Evolutionary conservation across 2,329 filamentous ascomycete species (phyloP).

Genomic region (Colletotrichum sp.): DNA sequence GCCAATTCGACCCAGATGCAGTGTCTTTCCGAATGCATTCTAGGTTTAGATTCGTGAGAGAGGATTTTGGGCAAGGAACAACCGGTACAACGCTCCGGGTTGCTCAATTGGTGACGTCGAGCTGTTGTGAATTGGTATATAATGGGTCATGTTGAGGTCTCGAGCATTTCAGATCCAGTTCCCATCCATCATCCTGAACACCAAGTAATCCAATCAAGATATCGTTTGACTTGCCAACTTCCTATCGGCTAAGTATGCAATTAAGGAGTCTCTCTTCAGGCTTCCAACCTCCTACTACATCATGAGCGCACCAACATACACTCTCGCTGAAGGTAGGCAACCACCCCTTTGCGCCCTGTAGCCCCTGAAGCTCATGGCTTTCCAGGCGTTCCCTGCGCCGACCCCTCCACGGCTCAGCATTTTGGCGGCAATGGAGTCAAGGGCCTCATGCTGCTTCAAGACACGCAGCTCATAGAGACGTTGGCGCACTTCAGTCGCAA

Average conservation of each 20-base stretch:
- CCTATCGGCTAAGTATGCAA: no score
- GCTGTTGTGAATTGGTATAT: no score
- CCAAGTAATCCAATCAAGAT: no score
- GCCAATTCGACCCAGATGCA: neutral
- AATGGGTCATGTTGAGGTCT: no score
- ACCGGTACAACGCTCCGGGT: no score
- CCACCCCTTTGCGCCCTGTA: neutral
- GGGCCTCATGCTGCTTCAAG: slow-evolving; percentile 47
- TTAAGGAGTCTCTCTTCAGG: rapidly evolving
- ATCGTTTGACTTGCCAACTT: rapidly evolving
- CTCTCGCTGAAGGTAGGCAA: slow-evolving; percentile 29
- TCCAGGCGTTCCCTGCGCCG: slow-evolving; percentile 19
- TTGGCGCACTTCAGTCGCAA: slow-evolving; percentile 60
- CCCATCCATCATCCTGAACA: no score
- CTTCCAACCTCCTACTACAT: neutral
- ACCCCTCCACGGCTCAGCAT: slow-evolving; percentile 27
- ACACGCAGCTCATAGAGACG: slow-evolving; percentile 58
- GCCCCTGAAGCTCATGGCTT: neutral
- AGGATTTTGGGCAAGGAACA: rapidly evolving
- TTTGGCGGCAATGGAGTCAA: slow-evolving; percentile 21
- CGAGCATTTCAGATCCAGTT: no score
- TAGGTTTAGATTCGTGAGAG: no score
- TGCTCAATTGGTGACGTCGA: no score
- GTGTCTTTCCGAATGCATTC: neutral
- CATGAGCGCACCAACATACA: slow-evolving; percentile 24